Conservation (phyloP, 2,329 filamentous ascomycete genomes). For the Pseudomassariella vexata region DNA sequence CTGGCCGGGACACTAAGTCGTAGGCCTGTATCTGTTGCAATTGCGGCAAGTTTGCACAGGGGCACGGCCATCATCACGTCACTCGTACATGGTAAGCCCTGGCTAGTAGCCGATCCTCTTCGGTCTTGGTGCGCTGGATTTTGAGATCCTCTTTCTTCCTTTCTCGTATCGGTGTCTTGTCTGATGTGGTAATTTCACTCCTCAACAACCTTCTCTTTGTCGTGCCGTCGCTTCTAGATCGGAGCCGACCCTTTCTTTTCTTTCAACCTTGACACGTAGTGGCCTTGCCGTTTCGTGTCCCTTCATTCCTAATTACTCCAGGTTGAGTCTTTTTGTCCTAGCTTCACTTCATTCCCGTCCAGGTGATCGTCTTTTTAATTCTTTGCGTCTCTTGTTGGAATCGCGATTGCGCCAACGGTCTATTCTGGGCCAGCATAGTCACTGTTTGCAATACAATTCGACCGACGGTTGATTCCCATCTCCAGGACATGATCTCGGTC, state of each 20-base stretch:
- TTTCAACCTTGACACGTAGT: too few relatives aligned
- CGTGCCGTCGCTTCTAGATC: slow-evolving; percentile 15
- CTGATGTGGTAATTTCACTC: slow-evolving; percentile 6
- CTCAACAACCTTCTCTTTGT: slow-evolving; percentile 10
- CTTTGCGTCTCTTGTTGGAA: too few relatives aligned
- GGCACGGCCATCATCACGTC: too few relatives aligned
- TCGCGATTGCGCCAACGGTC: too few relatives aligned
- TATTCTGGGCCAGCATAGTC: too few relatives aligned
- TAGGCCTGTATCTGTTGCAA: not conserved
- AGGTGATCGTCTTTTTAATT: slow-evolving; percentile 14
- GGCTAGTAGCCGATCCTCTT: too few relatives aligned
- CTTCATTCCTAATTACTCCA: slow-evolving; percentile 17
- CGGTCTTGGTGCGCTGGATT: too few relatives aligned
- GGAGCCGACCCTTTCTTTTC: slow-evolving; percentile 16
- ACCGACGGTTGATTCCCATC: too few relatives aligned
- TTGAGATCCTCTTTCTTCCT: slow-evolving; percentile 1
- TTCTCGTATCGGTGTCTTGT: slow-evolving; percentile 3
- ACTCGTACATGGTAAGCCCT: too few relatives aligned
- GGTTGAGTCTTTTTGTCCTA: slow-evolving; percentile 20
- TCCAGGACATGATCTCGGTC: slow-evolving; percentile 2
- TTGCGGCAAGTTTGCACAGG: too few relatives aligned
- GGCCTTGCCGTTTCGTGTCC: slow-evolving; percentile 10
- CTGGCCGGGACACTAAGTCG: too few relatives aligned
- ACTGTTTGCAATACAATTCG: too few relatives aligned
- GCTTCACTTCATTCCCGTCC: slow-evolving; percentile 13